Evolutionary conservation across 768 basidiomycete genomes (phyloP).

Genomic region (Trametes coccinea): DNA sequence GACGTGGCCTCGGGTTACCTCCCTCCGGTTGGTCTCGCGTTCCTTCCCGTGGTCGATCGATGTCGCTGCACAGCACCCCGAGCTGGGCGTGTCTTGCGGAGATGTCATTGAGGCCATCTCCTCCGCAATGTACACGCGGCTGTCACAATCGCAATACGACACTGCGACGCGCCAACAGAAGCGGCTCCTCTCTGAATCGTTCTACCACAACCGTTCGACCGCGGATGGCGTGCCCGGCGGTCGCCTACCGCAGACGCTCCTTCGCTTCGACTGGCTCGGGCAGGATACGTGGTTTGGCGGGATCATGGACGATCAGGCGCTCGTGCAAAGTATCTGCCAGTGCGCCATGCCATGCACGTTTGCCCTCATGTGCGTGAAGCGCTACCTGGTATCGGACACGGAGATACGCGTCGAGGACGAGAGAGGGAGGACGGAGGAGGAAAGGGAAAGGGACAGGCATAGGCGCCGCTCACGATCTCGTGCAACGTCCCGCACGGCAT

Average conservation of each 20-base stretch:
- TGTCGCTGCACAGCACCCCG: conserved; percentile 43
- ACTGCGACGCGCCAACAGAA: conserved; percentile 38
- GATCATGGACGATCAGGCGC: conserved; percentile 44
- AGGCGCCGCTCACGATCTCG: conserved; percentile 23
- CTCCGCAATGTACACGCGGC: conserved; percentile 49
- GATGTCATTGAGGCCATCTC: conserved; percentile 62
- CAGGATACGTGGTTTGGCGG: conserved; percentile 65
- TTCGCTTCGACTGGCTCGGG: conserved; percentile 67
- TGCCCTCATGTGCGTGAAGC: conserved; percentile 51
- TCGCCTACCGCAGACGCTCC: conserved; percentile 58
- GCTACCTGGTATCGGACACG: conserved; percentile 48
- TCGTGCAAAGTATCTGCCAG: conserved; percentile 43
- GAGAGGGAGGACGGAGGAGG: conserved; percentile 30
- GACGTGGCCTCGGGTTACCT: conserved; percentile 58
- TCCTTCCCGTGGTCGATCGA: conserved; percentile 58
- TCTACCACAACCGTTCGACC: conserved; percentile 66
- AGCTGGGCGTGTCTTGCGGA: conserved; percentile 65
- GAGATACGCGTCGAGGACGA: conserved; percentile 52
- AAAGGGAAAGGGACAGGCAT: conserved; percentile 19
- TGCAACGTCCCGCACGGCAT: conserved; percentile 24
- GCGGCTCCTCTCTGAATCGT: conserved; percentile 50
- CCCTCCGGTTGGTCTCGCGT: conserved; percentile 54
- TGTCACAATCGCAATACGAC: conserved; percentile 55
- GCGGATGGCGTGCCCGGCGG: conserved; percentile 70
- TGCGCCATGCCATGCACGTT: conserved; percentile 59